phyloP scores from a whole-genome alignment of 148 eudicot species.

The Simmondsia chinensis region DNA sequence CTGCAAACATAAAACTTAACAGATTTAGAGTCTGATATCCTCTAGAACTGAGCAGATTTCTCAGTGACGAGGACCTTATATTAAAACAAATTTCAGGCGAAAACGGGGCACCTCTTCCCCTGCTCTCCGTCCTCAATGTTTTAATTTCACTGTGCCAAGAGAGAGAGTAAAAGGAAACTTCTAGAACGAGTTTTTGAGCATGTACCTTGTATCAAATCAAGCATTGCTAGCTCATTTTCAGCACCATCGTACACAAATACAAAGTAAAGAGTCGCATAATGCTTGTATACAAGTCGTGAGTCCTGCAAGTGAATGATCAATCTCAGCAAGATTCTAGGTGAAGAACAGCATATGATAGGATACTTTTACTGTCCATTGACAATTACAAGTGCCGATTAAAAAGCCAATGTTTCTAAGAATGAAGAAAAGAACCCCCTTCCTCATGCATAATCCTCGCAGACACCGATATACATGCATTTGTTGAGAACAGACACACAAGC shows the following conservation, averaged over 20 bases:
- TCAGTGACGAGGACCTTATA: no score
- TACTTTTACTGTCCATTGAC: not conserved
- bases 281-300: constrained; percentile 83
- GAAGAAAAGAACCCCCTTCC: no score
- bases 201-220: constrained; percentile 94
- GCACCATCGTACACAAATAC: constrained; percentile 72
- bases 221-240: constrained; percentile 92
- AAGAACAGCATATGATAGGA: not conserved
- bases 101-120: not conserved
- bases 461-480: no score
- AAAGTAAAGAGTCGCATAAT: constrained; percentile 79
- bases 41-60: no score
- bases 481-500: no score
- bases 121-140: not conserved
- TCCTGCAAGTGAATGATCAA: constrained; percentile 41
- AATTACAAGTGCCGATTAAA: not conserved
- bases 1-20: no score
- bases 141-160: not conserved
- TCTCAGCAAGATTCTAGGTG: constrained; percentile 1
- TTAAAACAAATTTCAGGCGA: no score
- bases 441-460: no score
- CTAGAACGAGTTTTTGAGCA: not conserved
- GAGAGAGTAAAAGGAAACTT: not conserved
- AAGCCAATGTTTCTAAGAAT: no score
- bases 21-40: no score